phyloP scores from a whole-genome alignment of 257 asterid genomes.

The Galeopsis tetrahit region DNA sequence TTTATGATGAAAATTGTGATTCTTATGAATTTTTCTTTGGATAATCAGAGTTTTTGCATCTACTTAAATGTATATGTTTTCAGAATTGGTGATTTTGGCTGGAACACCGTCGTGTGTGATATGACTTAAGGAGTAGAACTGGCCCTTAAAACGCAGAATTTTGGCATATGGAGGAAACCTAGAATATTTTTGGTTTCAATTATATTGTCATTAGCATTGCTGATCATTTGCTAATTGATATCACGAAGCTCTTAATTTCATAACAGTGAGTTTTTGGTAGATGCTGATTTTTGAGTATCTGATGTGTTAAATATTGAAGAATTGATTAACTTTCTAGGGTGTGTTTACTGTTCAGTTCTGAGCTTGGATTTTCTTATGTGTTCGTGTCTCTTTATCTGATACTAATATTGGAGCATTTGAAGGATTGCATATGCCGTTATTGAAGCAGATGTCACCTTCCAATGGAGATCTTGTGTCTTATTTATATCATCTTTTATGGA shows the following conservation, averaged over 20 bases:
- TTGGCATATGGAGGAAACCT: conserved; percentile 30
- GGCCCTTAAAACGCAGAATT: not conserved
- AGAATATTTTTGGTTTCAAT: conserved; percentile 1
- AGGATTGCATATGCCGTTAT: conserved; percentile 16
- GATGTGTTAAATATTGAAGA: not conserved
- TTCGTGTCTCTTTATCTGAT: conserved; percentile 14
- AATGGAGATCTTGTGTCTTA: conserved; percentile 6
- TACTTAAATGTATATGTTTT: not conserved
- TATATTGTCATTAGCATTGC: conserved; percentile 15
- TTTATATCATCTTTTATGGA: not conserved
- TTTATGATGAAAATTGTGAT: conserved; percentile 28
- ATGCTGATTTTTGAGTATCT: conserved; percentile 3
- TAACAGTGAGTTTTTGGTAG: not conserved
- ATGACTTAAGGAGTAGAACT: not conserved
- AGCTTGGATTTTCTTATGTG: not conserved
- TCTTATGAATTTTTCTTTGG: not conserved
- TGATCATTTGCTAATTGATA: conserved; percentile 15
- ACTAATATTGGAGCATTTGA: conserved; percentile 10
- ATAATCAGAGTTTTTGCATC: not conserved
- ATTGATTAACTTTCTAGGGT: not conserved
- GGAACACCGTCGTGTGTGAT: not conserved
- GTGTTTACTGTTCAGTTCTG: not conserved
- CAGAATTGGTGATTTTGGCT: conserved; percentile 9
- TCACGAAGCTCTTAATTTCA: conserved; percentile 10
- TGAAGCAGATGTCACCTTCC: conserved; percentile 21